Percentiles rank a stretch among this genome's conserved stretches.
These are phyloP conservation scores for Skeletonema grethae DNA, from an alignment of 108 stramenopile species.

Conservation along the genomic window DNA sequence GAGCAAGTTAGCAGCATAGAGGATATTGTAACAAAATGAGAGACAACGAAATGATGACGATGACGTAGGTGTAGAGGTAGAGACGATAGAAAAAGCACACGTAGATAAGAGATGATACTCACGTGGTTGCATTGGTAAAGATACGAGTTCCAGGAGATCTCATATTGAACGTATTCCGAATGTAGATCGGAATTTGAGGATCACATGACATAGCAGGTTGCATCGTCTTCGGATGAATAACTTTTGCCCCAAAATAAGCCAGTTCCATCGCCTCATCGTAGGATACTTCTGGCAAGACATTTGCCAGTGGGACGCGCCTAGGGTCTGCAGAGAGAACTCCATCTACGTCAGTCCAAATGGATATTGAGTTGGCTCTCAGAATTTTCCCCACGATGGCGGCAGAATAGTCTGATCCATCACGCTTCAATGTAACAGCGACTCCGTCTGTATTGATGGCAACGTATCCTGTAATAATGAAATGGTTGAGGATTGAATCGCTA, in stretches of 20 bases:
- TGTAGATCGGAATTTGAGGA: conserved; percentile 86
- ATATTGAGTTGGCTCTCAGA: conserved; percentile 67
- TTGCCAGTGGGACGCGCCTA: conserved; percentile 78
- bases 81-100: not conserved
- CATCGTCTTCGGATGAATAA: conserved; percentile 93
- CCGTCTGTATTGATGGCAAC: conserved; percentile 86
- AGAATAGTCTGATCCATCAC: conserved; percentile 90
- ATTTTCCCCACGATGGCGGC: conserved; percentile 89
- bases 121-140: conserved; percentile 52
- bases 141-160: conserved; percentile 81
- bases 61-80: not conserved
- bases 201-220: conserved; percentile 59
- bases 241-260: conserved; percentile 94
- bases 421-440: conserved; percentile 83
- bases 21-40: not conserved
- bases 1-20: not conserved
- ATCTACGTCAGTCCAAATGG: conserved; percentile 92
- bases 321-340: conserved; percentile 84
- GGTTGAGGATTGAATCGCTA: conserved; percentile 15
- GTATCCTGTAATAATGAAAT: conserved; percentile 92
- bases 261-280: conserved; percentile 95
- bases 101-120: not conserved
- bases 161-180: conserved; percentile 90
- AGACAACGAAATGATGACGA: not conserved
- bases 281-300: conserved; percentile 68